Base-by-base conservation (phyloP, 495 filamentous ascomycete genomes). In the Penicillium soppii region DNA sequence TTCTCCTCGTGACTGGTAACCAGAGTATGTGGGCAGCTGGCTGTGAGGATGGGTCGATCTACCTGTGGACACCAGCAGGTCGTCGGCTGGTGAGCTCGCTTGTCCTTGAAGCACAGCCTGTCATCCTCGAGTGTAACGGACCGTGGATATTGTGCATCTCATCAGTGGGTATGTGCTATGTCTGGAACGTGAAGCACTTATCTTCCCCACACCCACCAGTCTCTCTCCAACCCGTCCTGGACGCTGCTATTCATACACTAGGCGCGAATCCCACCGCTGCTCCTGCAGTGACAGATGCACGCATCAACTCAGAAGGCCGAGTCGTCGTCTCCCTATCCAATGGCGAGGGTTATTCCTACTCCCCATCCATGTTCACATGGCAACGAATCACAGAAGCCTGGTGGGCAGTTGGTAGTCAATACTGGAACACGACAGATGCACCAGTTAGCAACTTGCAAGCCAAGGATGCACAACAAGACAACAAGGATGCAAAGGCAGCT, bases 341-440 rank as follows among this genome's bases (percentile, higher is more conserved):
- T 57, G 94, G 94, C 12, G 92, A 97, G 55, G 94, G 95, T 3
- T 97, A 90, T 62, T 81, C 83, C 20, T 99, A 97, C 70, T 89
- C 86, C 1, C 81, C 83, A 0, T 70, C 72, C 15, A 86, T 97
- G 84, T 91, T 82, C 60, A 79, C 84, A n/a, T 99, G 94, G 94
- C 92, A 97, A 72, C 85, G 92, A 8, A 76, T 97, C 10, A 91
- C 89, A 4, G 94, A 99, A 70, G 76, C 88, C 1, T 99, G 94
- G 95, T 99, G 95, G 94, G 92, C 94, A 2, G 90, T 97, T 1
- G 92, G 92, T 19, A 92, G 88, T 62, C 94, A 97, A 66, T 97
- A 97, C 66, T 97, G 95, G 94, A 96, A 96, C 69, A 89, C 88
- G n/a, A 91, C 90, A 29, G 92, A 92, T 54, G 84, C 87, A 10